phyloP scores from a whole-genome alignment of 2,329 filamentous ascomycete genomes.

The Diaporthe australafricana region DNA sequence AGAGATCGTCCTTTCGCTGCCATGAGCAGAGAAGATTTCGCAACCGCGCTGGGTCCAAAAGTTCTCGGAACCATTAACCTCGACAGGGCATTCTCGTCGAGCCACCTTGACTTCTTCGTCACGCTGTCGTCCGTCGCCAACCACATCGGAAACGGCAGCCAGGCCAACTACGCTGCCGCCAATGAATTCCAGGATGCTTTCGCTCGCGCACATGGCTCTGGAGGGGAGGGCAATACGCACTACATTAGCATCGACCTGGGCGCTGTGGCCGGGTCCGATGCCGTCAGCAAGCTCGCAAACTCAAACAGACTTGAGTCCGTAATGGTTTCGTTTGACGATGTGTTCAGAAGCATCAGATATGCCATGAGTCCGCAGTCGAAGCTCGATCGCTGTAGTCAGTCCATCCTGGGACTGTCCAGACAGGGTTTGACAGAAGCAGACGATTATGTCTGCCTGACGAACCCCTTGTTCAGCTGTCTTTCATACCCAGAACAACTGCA shows the following conservation, averaged over 20 bases:
- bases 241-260: conserved; percentile 32
- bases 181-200: conserved; percentile 49
- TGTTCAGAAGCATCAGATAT: conserved; percentile 41
- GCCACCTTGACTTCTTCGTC: conserved; percentile 52
- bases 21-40: conserved; percentile 31
- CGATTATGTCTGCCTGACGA: conserved; percentile 38
- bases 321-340: conserved; percentile 41
- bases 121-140: conserved; percentile 53
- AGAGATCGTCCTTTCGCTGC: conserved; percentile 31
- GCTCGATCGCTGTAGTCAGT: conserved; percentile 38
- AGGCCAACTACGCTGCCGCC: conserved; percentile 54
- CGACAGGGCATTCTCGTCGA: conserved; percentile 22
- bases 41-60: conserved; percentile 33
- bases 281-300: not conserved
- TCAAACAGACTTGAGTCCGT: conserved; percentile 6
- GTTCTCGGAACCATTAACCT: conserved; percentile 43
- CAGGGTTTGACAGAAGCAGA: conserved; percentile 39
- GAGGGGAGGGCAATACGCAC: conserved; percentile 10
- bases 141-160: conserved; percentile 49
- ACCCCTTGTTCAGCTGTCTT: conserved; percentile 40
- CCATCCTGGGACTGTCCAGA: conserved; percentile 40
- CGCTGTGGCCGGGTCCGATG: conserved; percentile 24
- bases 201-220: conserved; percentile 16
- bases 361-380: conserved; percentile 39
- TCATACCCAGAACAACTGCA: conserved; percentile 25